Conservation (phyloP, 2,329 filamentous ascomycete species). For the Dactylellina leptospora region DNA sequence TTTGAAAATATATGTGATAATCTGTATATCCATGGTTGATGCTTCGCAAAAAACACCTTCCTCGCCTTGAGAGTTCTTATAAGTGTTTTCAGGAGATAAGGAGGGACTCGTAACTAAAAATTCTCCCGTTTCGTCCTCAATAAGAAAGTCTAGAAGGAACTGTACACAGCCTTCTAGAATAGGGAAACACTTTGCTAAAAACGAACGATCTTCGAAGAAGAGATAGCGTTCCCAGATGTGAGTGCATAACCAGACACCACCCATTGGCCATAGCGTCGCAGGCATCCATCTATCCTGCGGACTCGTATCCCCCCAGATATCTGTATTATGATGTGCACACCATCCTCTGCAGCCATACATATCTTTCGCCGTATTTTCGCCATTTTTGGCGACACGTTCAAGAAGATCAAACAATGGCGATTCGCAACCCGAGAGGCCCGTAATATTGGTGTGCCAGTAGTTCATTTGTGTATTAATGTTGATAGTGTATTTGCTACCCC, state of each 20-base stretch:
- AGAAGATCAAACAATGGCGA: conserved; percentile 62
- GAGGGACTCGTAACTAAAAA: conserved; percentile 60
- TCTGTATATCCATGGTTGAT: conserved; percentile 64
- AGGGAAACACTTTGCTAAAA: conserved; percentile 58
- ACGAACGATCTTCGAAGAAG: conserved; percentile 59
- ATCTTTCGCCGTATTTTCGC: conserved; percentile 58
- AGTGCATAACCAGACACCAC: conserved; percentile 61
- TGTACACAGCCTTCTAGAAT: conserved; percentile 59
- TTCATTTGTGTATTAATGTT: conserved; percentile 68
- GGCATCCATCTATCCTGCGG: conserved; percentile 60
- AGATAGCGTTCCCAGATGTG: conserved; percentile 61
- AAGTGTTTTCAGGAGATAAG: conserved; percentile 61
- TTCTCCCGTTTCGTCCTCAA: conserved; percentile 57
- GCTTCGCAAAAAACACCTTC: conserved; percentile 61
- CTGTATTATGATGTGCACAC: conserved; percentile 61
- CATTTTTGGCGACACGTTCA: conserved; percentile 59
- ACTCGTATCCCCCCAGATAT: conserved; percentile 61
- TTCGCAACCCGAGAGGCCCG: conserved; percentile 60
- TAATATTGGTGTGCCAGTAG: conserved; percentile 62
- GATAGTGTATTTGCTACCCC: conserved; percentile 65
- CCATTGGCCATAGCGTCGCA: conserved; percentile 61
- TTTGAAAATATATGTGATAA: conserved; percentile 61
- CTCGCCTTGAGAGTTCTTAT: conserved; percentile 52
- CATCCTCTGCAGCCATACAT: conserved; percentile 61
- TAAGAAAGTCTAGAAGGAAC: conserved; percentile 61